Conservation (phyloP, 176 grass and related monocot genomes). For the Zea luxurians region DNA sequence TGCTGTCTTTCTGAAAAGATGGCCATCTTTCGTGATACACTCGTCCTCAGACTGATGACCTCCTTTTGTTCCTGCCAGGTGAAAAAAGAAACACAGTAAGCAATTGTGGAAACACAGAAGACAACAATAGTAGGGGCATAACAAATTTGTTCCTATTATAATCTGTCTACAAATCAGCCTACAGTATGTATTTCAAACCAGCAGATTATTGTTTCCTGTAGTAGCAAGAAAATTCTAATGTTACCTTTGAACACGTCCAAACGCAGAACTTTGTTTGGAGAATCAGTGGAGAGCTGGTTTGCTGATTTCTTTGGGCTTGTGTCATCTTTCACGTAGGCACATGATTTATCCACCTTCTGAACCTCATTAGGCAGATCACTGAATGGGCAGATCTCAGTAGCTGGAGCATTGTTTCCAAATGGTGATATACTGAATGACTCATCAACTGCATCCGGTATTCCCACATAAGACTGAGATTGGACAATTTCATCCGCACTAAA, state of each 20-base stretch:
- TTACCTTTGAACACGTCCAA: conserved; percentile 49
- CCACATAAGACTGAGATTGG: conserved; percentile 67
- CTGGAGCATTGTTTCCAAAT: conserved; percentile 57
- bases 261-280: conserved; percentile 41
- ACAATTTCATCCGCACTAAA: conserved; percentile 96
- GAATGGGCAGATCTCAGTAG: conserved; percentile 42
- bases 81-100: conserved; percentile 13
- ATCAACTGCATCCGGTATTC: conserved; percentile 69
- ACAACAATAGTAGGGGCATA: neutral
- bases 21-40: conserved; percentile 35
- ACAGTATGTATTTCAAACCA: neutral
- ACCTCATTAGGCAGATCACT: conserved; percentile 44
- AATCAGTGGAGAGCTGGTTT: conserved; percentile 40
- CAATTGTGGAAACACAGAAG: conserved; percentile 21
- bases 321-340: conserved; percentile 30
- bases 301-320: conserved; percentile 45
- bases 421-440: conserved; percentile 94
- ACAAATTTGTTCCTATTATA: conserved; percentile 13
- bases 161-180: conserved; percentile 16
- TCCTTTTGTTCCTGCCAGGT: conserved; percentile 39
- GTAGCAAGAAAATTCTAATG: conserved; percentile 11
- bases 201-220: neutral
- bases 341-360: conserved; percentile 53
- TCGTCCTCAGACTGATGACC: conserved; percentile 36
- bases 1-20: conserved; percentile 52